phyloP scores from a whole-genome alignment of 2,329 filamentous ascomycete species.

The Camptophora hylomeconis region DNA sequence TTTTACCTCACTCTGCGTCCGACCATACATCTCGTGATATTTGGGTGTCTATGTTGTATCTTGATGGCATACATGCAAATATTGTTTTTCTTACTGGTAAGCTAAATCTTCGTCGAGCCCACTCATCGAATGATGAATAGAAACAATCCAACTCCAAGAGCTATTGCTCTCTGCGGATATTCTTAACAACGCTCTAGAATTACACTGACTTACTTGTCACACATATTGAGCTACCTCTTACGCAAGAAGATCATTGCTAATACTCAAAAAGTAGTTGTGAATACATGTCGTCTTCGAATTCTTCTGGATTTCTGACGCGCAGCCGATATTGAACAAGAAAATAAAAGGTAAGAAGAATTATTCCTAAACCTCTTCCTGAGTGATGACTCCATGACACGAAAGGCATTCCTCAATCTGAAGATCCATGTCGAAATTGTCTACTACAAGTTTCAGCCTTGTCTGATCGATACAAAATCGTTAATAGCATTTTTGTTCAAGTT shows the following conservation, averaged over 20 bases:
- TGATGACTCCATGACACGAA: conserved; percentile 53
- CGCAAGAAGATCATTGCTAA: too few species aligned
- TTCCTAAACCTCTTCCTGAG: conserved; percentile 21
- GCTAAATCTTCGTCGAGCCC: too few species aligned
- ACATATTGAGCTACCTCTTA: too few species aligned
- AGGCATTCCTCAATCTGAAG: conserved; percentile 59
- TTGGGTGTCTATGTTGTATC: too few species aligned
- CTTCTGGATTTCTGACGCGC: not conserved
- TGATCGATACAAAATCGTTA: too few species aligned
- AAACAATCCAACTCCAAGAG: conserved; percentile 47
- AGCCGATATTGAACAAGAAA: conserved; percentile 5
- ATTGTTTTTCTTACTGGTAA: too few species aligned
- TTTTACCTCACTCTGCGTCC: too few species aligned
- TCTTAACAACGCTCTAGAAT: conserved; percentile 39
- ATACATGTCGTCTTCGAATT: not conserved
- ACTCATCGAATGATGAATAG: conserved; percentile 9
- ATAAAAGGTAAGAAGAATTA: conserved; percentile 32
- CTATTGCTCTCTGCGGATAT: conserved; percentile 31
- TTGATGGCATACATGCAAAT: too few species aligned
- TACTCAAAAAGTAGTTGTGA: too few species aligned
- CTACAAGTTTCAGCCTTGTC: conserved; percentile 59
- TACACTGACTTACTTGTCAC: conserved; percentile 37
- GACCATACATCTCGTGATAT: too few species aligned
- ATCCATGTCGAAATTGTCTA: conserved; percentile 50
- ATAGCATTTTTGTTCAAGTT: conserved; percentile 13